Percentiles rank a stretch among this genome's conserved stretches.
Conservation (phyloP, 495 filamentous ascomycete genomes). For the Schizothecium vesticola region DNA sequence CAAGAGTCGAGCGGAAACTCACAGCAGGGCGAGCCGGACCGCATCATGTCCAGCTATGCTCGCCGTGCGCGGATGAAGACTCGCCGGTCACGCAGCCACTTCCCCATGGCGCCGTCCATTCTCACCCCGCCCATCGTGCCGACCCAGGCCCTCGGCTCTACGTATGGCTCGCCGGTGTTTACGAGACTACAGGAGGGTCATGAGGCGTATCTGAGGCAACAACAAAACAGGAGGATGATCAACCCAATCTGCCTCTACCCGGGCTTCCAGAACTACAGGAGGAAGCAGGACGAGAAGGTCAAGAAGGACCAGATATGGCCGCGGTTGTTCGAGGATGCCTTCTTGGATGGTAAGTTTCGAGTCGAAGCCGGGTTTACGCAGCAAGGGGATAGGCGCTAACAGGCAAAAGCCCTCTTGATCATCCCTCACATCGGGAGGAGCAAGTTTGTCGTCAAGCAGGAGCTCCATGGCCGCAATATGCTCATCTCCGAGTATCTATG, state of each 20-base stretch:
- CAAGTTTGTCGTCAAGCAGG: conserved; percentile 67
- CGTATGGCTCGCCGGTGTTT: conserved; percentile 26
- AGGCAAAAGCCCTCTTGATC: conserved; percentile 62
- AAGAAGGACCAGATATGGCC: conserved; percentile 63
- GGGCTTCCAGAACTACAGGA: conserved; percentile 63
- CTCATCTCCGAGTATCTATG: conserved; percentile 80
- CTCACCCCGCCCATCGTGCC: conserved; percentile 40
- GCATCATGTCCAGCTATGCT: background rate
- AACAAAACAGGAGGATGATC: conserved; percentile 23
- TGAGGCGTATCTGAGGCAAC: conserved; percentile 6
- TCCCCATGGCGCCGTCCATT: conserved; percentile 29
- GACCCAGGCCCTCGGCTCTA: conserved; percentile 37
- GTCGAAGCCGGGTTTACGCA: background rate
- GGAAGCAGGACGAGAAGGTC: conserved; percentile 55
- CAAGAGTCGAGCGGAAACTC: conserved; percentile 46
- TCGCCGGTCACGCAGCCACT: conserved; percentile 27
- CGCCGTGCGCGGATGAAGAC: background rate
- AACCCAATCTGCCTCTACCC: conserved; percentile 48
- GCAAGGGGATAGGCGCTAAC: conserved; percentile 1
- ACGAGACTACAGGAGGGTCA: conserved; percentile 20
- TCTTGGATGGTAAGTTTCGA: conserved; percentile 69
- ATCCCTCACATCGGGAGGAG: conserved; percentile 77
- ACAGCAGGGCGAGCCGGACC: conserved; percentile 21
- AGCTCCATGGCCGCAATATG: conserved; percentile 83
- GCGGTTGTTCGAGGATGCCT: conserved; percentile 75